Evolutionary conservation across 345 rosid species (phyloP), one percentile per base, ranked within the genome.

Genomic region (Aurinia saxatilis): DNA sequence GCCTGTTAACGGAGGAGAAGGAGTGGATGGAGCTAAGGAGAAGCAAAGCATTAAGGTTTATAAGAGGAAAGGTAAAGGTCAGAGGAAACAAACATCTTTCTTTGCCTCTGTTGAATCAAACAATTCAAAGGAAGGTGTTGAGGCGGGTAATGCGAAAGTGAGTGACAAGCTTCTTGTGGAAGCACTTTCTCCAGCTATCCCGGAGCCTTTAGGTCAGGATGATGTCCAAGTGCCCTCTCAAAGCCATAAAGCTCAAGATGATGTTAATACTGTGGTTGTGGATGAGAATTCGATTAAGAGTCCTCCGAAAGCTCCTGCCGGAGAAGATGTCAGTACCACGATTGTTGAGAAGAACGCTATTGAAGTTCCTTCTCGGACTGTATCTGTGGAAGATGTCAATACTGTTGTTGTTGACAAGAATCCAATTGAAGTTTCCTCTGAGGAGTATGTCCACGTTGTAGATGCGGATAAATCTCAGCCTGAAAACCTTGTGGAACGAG

Each of bases 1-100:
- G 86, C 78, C 85, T 71, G 74, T 75, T 66, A 85, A 71, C 40
- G 88, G 81, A 64, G 90, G 82, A 67, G 91, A 77, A 14, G 88
- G 78, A 67, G 80, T 71, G 53, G 86, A 79, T 68, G 93, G 77
- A 31, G 73, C 73, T 8, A 80, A 75, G 65, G 91, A 87, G 79
- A 90, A 79, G 76, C 86, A 73, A 74, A 84, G 82, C 60, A 82
- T 70, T 37, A 92, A 71, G 68, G 99, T 92, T 10, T 92, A 92
- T 65, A 84, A 78, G 10, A 81, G 99, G 74, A 92, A 90, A 73
- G 79, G 82, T 0, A 71, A 50, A 63, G 70, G 75, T 25, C 65
- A 71, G 19, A 63, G 75, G 27, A 71, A 71, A 29, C 66, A 21
- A 10, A 44, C 73, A 11, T 68, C 60, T 15, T 14, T 61, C 45